Base-by-base conservation (phyloP, 2,329 filamentous ascomycete genomes). In the Neopestalotiopsis sp. region DNA sequence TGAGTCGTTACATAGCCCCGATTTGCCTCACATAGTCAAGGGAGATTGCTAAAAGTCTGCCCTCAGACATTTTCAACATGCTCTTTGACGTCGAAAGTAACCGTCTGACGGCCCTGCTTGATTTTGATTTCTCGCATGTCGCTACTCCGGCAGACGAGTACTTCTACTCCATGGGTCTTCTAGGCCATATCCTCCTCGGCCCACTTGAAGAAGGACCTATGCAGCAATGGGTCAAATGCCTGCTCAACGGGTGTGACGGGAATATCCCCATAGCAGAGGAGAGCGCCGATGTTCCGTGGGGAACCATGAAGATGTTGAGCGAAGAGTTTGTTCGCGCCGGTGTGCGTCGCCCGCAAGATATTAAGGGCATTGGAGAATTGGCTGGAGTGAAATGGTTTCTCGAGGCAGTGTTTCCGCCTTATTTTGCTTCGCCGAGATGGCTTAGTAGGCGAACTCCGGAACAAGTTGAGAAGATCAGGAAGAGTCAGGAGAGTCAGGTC, bases 101-200 rank as follows among this genome's bases (percentile, higher is more conserved):
- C 24, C 42, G 20, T 10, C 14, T 66, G 14, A 66, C 63, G 2
- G 63, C 45, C 45, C 4, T 66, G 10, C 32, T 66, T 0, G 63
- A 66, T 24, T 66, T 66, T 32, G 42, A 66, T 24, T 66, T 66
- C 30, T 5, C 34, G 2, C 63, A 66, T 20, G 32, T 66, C 3
- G 63, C 63, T 2, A 45, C 45, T 13, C 45, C 42, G 13, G 63
- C 63, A 20, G 63, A 66, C n/a, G 63, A 66, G 63, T 66, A n/a
- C 14, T 58, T 66, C 32, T 66, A 66, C n/a, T 66, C 62, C 3
- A 38, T 61, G 30, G 59, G 59, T 4, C n/a, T 59, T 1, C 57
- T 59, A 1, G 57, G 57, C 9, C 28, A 59, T 30, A 28, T 59
- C 4, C 57, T 59, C 24, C 57, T 59, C 6, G 57, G 57, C 2